A percentile compares a stretch with the other conserved stretches of the same genome.
phyloP scores from a whole-genome alignment of 805 yeast species.

The Nakazawaea siamensis region DNA sequence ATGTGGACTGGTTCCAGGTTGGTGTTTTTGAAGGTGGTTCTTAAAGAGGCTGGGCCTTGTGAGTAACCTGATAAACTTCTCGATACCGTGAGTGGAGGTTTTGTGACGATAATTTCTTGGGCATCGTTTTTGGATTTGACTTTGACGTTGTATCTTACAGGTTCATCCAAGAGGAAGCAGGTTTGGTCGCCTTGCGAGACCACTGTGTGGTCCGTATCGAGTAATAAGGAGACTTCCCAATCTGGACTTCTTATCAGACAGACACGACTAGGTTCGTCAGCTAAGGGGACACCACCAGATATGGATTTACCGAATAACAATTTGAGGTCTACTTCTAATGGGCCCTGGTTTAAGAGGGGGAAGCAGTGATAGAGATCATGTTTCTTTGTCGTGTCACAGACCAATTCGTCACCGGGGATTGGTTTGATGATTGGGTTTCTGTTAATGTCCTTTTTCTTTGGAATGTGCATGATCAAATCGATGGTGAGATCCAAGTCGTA shows the following conservation, averaged over 20 bases:
- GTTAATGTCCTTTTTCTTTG: conserved; percentile 54
- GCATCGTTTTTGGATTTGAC: conserved; percentile 39
- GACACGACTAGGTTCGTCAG: conserved; percentile 32
- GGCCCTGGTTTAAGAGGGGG: conserved; percentile 51
- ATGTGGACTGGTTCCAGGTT: conserved; percentile 36
- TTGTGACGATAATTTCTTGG: conserved; percentile 25
- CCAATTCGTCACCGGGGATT: conserved; percentile 53
- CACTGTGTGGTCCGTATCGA: conserved; percentile 3
- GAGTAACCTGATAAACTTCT: conserved; percentile 89
- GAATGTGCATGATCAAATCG: conserved; percentile 65
- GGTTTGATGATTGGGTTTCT: conserved; percentile 78
- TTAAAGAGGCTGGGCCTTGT: conserved; percentile 83
- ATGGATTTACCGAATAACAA: conserved; percentile 66
- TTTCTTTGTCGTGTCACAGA: conserved; percentile 63
- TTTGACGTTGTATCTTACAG: conserved; percentile 25
- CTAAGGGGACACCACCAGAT: conserved; percentile 55
- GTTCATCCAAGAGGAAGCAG: conserved; percentile 18
- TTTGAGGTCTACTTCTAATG: conserved; percentile 42
- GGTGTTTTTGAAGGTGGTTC: conserved; percentile 72
- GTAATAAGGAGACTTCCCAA: background rate
- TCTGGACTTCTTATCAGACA: conserved; percentile 26
- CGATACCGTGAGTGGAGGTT: conserved; percentile 65
- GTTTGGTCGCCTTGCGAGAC: conserved; percentile 1
- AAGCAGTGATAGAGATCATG: conserved; percentile 64
- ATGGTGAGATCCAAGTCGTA: conserved; percentile 57